Evolutionary conservation across 2,329 filamentous ascomycete genomes (phyloP).

Genomic region (Beauveria sp.): DNA sequence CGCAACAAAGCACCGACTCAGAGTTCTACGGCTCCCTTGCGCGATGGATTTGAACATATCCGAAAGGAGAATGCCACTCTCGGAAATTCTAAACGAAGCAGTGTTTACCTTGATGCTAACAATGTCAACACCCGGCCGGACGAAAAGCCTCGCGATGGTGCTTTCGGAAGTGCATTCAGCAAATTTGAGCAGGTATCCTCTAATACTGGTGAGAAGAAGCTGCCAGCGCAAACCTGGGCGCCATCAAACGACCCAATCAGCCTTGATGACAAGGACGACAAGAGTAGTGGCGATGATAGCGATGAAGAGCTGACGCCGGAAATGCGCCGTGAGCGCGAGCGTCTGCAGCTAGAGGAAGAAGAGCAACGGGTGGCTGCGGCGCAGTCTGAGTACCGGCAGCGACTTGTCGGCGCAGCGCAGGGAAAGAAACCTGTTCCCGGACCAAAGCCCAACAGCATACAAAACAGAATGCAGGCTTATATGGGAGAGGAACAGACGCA

Average conservation of each 20-base stretch:
- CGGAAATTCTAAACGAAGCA: neutral
- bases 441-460: constrained; percentile 72
- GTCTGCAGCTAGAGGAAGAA: constrained; percentile 72
- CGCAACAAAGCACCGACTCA: constrained; percentile 60
- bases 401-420: constrained; percentile 48
- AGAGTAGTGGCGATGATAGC: constrained; percentile 58
- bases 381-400: constrained; percentile 77
- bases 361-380: constrained; percentile 84
- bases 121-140: neutral
- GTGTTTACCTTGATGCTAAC: neutral
- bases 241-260: neutral
- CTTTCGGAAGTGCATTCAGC: constrained; percentile 90
- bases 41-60: neutral
- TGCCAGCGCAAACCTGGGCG: neutral
- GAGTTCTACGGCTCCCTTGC: neutral
- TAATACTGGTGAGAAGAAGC: constrained; percentile 37
- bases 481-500: constrained; percentile 67
- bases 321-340: constrained; percentile 82
- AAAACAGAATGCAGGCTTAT: constrained; percentile 81
- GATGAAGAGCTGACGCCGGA: constrained; percentile 73
- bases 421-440: constrained; percentile 31
- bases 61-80: neutral
- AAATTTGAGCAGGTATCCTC: constrained; percentile 61
- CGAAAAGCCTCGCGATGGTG: constrained; percentile 66
- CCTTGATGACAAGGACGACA: constrained; percentile 44